Base-by-base conservation (phyloP, 768 basidiomycete species). In the Psilocybe tampanensis region DNA sequence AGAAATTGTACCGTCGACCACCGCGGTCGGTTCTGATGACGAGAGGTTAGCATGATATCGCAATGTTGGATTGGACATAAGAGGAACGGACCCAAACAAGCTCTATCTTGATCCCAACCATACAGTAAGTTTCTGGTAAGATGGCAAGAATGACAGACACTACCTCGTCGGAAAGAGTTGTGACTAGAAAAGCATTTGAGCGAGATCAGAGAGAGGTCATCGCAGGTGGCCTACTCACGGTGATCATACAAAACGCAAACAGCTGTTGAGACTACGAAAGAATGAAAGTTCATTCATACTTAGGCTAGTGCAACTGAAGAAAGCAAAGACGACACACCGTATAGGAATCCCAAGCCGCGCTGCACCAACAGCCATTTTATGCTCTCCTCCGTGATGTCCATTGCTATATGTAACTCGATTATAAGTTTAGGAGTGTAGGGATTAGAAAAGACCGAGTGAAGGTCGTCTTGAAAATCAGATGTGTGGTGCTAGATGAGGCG, bases 181-280 rank as follows among this genome's bases (percentile, higher is more conserved):
- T 54, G 8, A 54, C 58, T 59, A 29, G 8, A 43, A 12, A 12
- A 29, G 7, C 4, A 21, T 2, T 7, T 12, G 17, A 44, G 24
- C 22, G 29, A 49, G 29, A 29, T 9, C 9, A 29, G 9, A 9
- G 29, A 29, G 9, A 9, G 29, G 5, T 5, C 29, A 29, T 5
- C 29, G 29, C 9, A 4, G 9, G 29, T 29, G 29, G 29, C 29
- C 29, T 29, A 39, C 58, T 17, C 23, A 59, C 58, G 33, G 18
- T 59, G 58, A 22, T 59, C 58, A 34, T 59, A 59, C 8, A 54
- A 29, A 6, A 59, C 58, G 11, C 58, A 59, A 11, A 52, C 53
- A 3, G 58, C 45, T 9, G 52, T 45, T 11, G 58, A 22, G 2
- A 54, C 58, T 59, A 34, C 22, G 24, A 13, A 33, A 7, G 4